phyloP scores from a whole-genome alignment of 805 yeast species.

The Candida palmyrensis region DNA sequence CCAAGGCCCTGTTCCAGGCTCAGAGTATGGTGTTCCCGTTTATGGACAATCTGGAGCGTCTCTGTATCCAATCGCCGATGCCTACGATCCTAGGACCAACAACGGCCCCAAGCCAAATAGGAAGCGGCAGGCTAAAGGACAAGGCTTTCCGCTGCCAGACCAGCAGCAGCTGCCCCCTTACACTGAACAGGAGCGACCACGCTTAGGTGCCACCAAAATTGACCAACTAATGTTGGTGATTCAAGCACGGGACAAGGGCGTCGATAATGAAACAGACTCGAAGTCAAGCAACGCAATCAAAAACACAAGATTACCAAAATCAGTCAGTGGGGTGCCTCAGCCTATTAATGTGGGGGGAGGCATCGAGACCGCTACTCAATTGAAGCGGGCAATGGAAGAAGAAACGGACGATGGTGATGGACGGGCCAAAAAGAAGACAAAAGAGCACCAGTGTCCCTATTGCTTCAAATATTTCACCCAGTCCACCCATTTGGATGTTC shows the following conservation, averaged over 20 bases:
- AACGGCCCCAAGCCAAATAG: too few species aligned
- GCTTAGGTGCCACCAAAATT: conserved; percentile 81
- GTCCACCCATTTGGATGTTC: conserved; percentile 88
- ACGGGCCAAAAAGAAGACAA: conserved; percentile 24
- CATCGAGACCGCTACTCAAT: conserved; percentile 71
- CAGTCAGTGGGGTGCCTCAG: conserved; percentile 44
- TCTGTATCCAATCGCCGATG: conserved; percentile 5
- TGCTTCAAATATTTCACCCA: conserved; percentile 82
- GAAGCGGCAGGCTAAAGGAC: too few species aligned
- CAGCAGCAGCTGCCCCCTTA: conserved; percentile 41
- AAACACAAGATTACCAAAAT: conserved; percentile 7
- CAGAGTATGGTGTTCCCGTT: too few species aligned
- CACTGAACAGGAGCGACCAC: conserved; percentile 61
- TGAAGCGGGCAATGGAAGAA: conserved; percentile 20
- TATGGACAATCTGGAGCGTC: conserved; percentile 7
- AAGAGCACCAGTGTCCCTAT: conserved; percentile 66
- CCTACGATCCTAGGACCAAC: too few species aligned
- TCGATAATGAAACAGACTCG: conserved; percentile 67
- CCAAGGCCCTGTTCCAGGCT: too few species aligned
- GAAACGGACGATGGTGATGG: conserved; percentile 8
- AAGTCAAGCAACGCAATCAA: conserved; percentile 14
- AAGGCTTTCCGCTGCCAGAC: too few species aligned
- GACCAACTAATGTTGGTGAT: conserved; percentile 89
- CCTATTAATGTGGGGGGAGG: conserved; percentile 73
- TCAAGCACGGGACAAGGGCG: conserved; percentile 79